Evolutionary conservation across 1,139 yeast species (phyloP).

Genomic region (Zygosaccharomyces pseudobailii): DNA sequence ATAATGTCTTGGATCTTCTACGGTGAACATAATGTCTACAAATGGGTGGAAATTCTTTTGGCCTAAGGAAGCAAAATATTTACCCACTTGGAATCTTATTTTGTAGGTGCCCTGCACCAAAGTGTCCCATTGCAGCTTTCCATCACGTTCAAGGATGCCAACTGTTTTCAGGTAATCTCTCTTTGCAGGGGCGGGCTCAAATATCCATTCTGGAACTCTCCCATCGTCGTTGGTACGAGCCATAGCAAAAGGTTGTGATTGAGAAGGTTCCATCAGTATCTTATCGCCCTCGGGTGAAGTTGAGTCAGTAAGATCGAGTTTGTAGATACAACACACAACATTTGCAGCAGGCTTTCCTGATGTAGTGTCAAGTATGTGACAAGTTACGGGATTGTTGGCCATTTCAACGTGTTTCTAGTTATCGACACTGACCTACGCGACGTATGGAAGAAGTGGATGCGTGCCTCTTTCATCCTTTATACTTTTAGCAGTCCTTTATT

Average conservation of each 20-base stretch:
- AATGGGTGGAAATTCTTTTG: slow-evolving; percentile 68
- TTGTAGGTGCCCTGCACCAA: slow-evolving; percentile 62
- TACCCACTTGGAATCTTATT: slow-evolving; percentile 69
- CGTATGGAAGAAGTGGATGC: background rate
- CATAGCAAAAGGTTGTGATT: slow-evolving; percentile 48
- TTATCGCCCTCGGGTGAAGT: slow-evolving; percentile 13
- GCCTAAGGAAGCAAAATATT: slow-evolving; percentile 45
- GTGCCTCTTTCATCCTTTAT: background rate
- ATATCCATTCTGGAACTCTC: slow-evolving; percentile 63
- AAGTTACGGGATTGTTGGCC: slow-evolving; percentile 54
- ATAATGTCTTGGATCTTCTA: slow-evolving; percentile 66
- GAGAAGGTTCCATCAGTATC: slow-evolving; percentile 32
- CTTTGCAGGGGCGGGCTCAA: slow-evolving; percentile 38
- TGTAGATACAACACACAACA: slow-evolving; percentile 57
- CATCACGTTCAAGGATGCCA: slow-evolving; percentile 37
- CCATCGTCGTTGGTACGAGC: slow-evolving; percentile 76
- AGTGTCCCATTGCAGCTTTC: slow-evolving; percentile 38
- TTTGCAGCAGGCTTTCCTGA: slow-evolving; percentile 71
- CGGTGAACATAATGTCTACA: slow-evolving; percentile 69
- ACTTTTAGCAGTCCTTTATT: background rate
- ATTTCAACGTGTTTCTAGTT: background rate
- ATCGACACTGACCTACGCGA: background rate
- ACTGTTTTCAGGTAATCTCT: slow-evolving; percentile 27
- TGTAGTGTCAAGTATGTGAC: slow-evolving; percentile 85
- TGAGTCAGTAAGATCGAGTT: slow-evolving; percentile 30